phyloP scores from a whole-genome alignment of 495 filamentous ascomycete species.

The Clavariopsis aquatica region DNA sequence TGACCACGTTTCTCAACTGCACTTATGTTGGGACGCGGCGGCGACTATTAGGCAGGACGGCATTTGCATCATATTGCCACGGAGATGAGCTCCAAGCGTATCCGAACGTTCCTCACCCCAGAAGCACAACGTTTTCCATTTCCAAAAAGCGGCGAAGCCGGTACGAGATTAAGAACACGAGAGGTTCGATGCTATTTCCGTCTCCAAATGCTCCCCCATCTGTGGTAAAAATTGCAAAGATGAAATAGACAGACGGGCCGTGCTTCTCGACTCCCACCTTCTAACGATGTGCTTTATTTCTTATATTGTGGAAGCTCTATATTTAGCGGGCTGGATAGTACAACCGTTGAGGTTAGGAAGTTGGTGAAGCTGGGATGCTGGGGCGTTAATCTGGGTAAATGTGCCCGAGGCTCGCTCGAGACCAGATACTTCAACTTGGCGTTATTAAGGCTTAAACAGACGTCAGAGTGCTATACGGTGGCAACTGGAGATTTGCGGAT shows the following conservation, averaged over 20 bases:
- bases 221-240: not conserved
- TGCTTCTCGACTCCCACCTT: not conserved
- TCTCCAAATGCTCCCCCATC: not conserved
- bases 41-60: not conserved
- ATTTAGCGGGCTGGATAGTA: not conserved
- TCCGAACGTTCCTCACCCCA: not conserved
- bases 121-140: constrained; percentile 1
- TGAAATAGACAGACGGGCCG: not conserved
- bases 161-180: constrained; percentile 13
- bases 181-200: not conserved
- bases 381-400: constrained; percentile 24
- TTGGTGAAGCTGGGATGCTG: constrained; percentile 3
- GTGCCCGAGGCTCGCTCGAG: constrained; percentile 8
- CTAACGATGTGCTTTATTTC: not conserved
- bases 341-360: not conserved
- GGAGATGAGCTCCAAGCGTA: not conserved
- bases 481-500: constrained; percentile 18
- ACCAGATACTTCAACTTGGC: not conserved
- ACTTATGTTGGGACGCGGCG: not conserved
- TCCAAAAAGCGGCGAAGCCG: not conserved
- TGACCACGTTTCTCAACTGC: too few relatives aligned
- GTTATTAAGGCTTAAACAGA: constrained; percentile 21
- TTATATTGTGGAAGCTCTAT: not conserved
- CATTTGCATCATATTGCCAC: not conserved
- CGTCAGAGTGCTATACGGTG: constrained; percentile 30